These are phyloP conservation scores for Colletotrichum liriopes DNA, from an alignment of 2,329 filamentous ascomycete genomes.

Conservation along the genomic window DNA sequence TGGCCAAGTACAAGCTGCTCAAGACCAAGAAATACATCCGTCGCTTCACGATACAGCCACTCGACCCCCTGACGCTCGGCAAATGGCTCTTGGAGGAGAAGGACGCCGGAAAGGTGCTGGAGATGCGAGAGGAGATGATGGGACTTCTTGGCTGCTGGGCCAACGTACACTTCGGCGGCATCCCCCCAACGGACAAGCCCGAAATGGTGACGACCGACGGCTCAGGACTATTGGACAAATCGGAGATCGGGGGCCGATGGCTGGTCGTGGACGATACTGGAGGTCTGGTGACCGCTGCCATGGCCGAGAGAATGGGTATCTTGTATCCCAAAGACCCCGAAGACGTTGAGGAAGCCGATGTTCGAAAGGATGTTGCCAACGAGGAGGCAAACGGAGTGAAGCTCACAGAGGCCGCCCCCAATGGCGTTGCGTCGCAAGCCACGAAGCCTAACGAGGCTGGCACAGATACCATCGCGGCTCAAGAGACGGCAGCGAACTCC, in stretches of 20 bases:
- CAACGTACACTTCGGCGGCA: slow-evolving; percentile 83
- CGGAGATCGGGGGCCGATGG: slow-evolving; percentile 70
- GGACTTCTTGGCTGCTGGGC: slow-evolving; percentile 89
- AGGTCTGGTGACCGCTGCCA: slow-evolving; percentile 83
- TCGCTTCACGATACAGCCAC: slow-evolving; percentile 86
- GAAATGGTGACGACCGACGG: slow-evolving; percentile 51
- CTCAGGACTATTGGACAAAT: slow-evolving; percentile 82
- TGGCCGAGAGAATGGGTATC: slow-evolving; percentile 92
- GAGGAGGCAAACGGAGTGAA: slow-evolving; percentile 32
- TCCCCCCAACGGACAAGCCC: slow-evolving; percentile 49
- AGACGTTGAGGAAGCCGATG: slow-evolving; percentile 49
- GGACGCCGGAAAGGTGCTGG: slow-evolving; percentile 56
- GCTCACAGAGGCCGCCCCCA: slow-evolving; percentile 6
- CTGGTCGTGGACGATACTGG: slow-evolving; percentile 90
- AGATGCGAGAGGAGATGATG: slow-evolving; percentile 51
- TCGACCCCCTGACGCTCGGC: slow-evolving; percentile 83
- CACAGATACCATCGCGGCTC: not conserved
- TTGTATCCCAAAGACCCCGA: slow-evolving; percentile 67
- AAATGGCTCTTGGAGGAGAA: slow-evolving; percentile 78
- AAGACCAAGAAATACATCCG: slow-evolving; percentile 96
- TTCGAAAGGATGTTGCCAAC: slow-evolving; percentile 40
- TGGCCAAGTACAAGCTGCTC: slow-evolving; percentile 95
- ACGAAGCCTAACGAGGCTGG: slow-evolving; percentile 6
- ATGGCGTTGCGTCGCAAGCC: not conserved
- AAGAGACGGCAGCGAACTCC: slow-evolving; percentile 5